phyloP scores from a whole-genome alignment of 306 rosid species.

The Cercis canadensis region DNA sequence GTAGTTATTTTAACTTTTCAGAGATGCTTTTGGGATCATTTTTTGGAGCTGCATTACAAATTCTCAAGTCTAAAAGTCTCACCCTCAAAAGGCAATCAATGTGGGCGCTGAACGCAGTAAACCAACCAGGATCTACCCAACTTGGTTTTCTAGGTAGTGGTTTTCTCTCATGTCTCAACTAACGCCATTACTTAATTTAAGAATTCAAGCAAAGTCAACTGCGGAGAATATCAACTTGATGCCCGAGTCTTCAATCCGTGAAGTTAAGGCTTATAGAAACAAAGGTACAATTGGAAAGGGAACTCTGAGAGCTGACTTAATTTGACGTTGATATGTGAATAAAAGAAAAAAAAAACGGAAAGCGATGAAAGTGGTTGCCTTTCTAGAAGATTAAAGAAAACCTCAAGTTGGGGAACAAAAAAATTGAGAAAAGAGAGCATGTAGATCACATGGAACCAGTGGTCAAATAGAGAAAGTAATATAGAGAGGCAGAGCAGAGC shows the following conservation, averaged over 20 bases:
- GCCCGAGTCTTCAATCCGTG: constrained; percentile 29
- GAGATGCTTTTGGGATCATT: constrained; percentile 6
- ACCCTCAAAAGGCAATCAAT: constrained; percentile 15
- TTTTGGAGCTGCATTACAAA: constrained; percentile 15
- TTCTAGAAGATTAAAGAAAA: constrained; percentile 25
- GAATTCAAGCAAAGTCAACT: constrained; percentile 43
- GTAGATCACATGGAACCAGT: neutral
- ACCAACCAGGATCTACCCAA: constrained; percentile 29
- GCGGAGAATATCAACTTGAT: constrained; percentile 27
- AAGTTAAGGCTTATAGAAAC: neutral
- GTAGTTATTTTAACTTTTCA: constrained; percentile 3
- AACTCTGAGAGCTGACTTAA: constrained; percentile 26
- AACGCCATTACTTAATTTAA: constrained; percentile 20
- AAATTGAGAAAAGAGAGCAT: constrained; percentile 11
- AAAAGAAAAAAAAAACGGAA: constrained; percentile 26
- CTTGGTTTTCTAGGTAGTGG: constrained; percentile 17
- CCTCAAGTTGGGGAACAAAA: constrained; percentile 6
- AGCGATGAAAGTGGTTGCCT: constrained; percentile 29
- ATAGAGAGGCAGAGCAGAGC: constrained; percentile 20
- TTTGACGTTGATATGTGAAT: constrained; percentile 21
- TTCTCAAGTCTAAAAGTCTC: neutral
- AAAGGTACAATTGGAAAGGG: neutral
- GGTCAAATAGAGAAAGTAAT: constrained; percentile 7
- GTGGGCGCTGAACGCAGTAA: constrained; percentile 1
- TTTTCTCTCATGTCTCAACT: constrained; percentile 34